Base-by-base conservation (phyloP, 805 yeast genomes). In the Groenewaldozyma salmanticensis region DNA sequence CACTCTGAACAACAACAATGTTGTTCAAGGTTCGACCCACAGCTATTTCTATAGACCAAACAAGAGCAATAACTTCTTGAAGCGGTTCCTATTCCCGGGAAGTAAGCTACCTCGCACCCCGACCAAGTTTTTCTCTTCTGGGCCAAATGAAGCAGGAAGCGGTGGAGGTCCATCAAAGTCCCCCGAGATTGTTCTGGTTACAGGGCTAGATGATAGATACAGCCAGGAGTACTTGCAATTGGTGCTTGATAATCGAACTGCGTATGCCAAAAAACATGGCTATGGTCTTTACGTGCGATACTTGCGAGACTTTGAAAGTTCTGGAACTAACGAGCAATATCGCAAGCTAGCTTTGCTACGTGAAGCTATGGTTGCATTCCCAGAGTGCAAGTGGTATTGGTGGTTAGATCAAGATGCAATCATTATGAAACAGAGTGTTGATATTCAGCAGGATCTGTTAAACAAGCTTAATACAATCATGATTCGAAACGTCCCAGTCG, bases 301-400 rank as follows among this genome's bases (percentile, higher is more conserved):
- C 84, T 57, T 72, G 24, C 88, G 84, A 60, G 96, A 92, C 58
- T 88, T 84, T 59, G 53, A 38, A 37, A 18, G 35, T 6, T 38
- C 46, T 18, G 54, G 70, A 85, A 31, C 35, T 27, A 45, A 43
- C 21, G 46, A 74, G 22, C 2, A 77, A 81, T 0, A 60, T 83
- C 11, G 72, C 84, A 76, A 79, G 50, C 54, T 79, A 21, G 71
- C 72, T 42, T 59, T 79, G 33, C 58, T 86, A 57, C 73, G 94
- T 46, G 94, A 88, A 37, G 96, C 97, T 17, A 78, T 88, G 81
- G 76, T 74, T 58, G 92, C 95, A 0, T 87, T 88, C 66, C 96
- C 96, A 1, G 68, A 79, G 37, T 81, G 95, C 17, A 77, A 84
- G 58, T 82, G 87, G 70, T 77, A 88, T 55, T 85, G 96, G 94